Conservation (phyloP, 108 stramenopile genomes). For the Schizochytrium sp. region DNA sequence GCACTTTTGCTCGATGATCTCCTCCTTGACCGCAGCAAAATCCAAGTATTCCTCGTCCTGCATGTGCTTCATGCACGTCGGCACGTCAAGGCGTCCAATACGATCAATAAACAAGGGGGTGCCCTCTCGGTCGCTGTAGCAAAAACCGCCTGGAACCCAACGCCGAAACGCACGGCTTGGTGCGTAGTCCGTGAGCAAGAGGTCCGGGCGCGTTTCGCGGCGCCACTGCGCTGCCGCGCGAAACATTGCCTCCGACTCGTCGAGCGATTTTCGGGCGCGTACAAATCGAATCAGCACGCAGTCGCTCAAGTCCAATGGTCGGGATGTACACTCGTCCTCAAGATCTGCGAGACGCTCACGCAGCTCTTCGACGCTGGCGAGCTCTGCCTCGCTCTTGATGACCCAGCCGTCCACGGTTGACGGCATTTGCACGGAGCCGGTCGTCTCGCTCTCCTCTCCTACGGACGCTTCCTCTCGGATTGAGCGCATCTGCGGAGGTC, state of each 20-base stretch:
- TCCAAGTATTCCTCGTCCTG: not conserved
- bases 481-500: not conserved
- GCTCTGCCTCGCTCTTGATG: not conserved
- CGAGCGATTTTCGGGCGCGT: not conserved
- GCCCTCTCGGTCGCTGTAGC: not conserved
- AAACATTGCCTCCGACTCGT: not conserved
- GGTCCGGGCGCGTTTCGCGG: not conserved
- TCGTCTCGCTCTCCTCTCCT: not conserved
- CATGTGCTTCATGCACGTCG: not conserved
- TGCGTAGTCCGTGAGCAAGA: not conserved
- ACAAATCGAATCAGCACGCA: not conserved
- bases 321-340: not conserved
- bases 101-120: not conserved
- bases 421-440: not conserved
- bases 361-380: not conserved
- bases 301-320: not conserved
- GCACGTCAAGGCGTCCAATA: not conserved
- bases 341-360: not conserved
- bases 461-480: not conserved
- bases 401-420: constrained; percentile 11
- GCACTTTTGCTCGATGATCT: not conserved
- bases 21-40: not conserved
- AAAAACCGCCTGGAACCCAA: not conserved
- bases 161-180: not conserved
- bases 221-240: not conserved